Evolutionary conservation across 768 basidiomycete species (phyloP).

Genomic region (Gyrodon lividus): DNA sequence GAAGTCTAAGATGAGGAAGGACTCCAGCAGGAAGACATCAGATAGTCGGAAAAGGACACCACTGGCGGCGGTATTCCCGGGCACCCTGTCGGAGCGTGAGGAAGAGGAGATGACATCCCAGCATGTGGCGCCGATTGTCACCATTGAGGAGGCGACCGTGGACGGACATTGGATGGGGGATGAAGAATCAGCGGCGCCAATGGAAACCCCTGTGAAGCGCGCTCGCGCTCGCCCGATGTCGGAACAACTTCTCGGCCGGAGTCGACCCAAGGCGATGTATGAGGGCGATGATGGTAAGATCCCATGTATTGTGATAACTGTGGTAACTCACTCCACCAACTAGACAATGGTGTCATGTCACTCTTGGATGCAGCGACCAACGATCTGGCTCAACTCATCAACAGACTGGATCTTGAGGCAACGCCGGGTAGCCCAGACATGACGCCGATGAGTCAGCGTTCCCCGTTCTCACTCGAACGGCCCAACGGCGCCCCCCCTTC

Average conservation of each 20-base stretch:
- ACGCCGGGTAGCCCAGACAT: constrained; percentile 60
- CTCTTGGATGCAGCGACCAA: constrained; percentile 79
- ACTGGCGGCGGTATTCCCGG: constrained; percentile 61
- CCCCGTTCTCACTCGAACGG: constrained; percentile 17
- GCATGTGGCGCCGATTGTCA: constrained; percentile 30
- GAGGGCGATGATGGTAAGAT: constrained; percentile 46
- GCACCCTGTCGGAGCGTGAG: constrained; percentile 23
- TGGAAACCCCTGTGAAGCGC: constrained; percentile 39
- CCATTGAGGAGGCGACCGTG: constrained; percentile 51
- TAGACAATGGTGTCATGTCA: constrained; percentile 54
- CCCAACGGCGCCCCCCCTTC: constrained; percentile 32
- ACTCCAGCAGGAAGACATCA: constrained; percentile 42
- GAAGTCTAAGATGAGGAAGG: constrained; percentile 27
- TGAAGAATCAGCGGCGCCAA: constrained; percentile 11
- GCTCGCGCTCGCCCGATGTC: constrained; percentile 57
- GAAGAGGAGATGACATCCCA: constrained; percentile 7
- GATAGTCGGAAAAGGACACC: constrained; percentile 57
- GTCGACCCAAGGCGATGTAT: constrained; percentile 49
- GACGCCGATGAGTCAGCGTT: constrained; percentile 39
- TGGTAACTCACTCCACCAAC: not conserved
- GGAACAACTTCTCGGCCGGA: constrained; percentile 55
- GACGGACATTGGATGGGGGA: constrained; percentile 44
- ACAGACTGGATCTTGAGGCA: constrained; percentile 76
- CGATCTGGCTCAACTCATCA: constrained; percentile 75
- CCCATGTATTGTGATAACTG: not conserved